phyloP scores from a whole-genome alignment of 2,329 filamentous ascomycete genomes.

The Whalleya microplaca region DNA sequence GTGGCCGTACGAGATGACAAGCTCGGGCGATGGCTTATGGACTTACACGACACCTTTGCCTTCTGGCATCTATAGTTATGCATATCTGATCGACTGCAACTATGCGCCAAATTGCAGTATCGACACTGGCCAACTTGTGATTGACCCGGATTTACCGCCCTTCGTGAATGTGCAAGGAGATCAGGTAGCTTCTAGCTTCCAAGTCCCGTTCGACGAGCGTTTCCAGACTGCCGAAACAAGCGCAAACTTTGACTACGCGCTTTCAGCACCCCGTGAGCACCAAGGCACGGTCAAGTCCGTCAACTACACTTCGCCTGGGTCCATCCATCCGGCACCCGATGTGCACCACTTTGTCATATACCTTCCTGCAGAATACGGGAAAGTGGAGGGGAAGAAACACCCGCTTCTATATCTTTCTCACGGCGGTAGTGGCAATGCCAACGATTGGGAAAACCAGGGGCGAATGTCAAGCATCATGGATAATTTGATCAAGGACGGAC shows the following conservation, averaged over 20 bases:
- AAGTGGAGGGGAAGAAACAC: slow-evolving; percentile 27
- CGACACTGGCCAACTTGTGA: slow-evolving; percentile 35
- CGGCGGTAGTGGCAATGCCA: slow-evolving; percentile 34
- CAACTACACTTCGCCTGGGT: slow-evolving; percentile 37
- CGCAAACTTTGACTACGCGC: slow-evolving; percentile 32
- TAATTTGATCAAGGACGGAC: slow-evolving; percentile 34
- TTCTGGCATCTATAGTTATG: slow-evolving; percentile 35
- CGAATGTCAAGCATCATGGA: slow-evolving; percentile 35
- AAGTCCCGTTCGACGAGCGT: slow-evolving; percentile 32
- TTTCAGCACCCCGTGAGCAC: slow-evolving; percentile 21
- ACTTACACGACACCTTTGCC: slow-evolving; percentile 34
- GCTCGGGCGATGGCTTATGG: slow-evolving; percentile 28
- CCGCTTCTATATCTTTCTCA: slow-evolving; percentile 37
- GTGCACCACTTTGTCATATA: slow-evolving; percentile 35
- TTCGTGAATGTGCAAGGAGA: slow-evolving; percentile 34
- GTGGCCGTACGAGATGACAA: slow-evolving; percentile 36
- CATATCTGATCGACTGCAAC: slow-evolving; percentile 35
- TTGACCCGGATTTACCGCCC: slow-evolving; percentile 34
- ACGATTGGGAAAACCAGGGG: slow-evolving; percentile 37
- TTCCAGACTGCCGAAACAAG: slow-evolving; percentile 29
- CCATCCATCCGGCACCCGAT: slow-evolving; percentile 34
- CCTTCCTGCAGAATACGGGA: slow-evolving; percentile 32
- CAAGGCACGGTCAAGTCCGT: slow-evolving; percentile 31
- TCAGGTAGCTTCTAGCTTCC: slow-evolving; percentile 33
- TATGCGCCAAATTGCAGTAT: slow-evolving; percentile 31